Conservation (phyloP, 1,284 basidiomycete genomes). For the Ganoderma resinaceum region DNA sequence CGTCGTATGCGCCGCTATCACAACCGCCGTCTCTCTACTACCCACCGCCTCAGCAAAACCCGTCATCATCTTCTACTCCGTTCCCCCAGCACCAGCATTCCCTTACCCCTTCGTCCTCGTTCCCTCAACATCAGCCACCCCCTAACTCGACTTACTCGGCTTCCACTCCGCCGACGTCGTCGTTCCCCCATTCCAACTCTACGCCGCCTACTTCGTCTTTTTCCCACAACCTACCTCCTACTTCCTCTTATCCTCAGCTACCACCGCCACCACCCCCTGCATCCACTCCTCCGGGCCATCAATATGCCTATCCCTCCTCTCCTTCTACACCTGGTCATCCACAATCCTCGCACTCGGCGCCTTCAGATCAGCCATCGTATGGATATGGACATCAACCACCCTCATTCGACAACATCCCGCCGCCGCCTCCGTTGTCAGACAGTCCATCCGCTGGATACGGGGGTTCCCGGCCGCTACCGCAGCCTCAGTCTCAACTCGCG, state of each 20-base stretch:
- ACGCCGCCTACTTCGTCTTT: constrained; percentile 3
- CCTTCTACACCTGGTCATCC: constrained; percentile 15
- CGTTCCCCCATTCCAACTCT: not conserved
- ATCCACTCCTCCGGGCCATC: constrained; percentile 28
- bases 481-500: constrained; percentile 13
- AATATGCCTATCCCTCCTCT: constrained; percentile 14
- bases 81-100: constrained; percentile 7
- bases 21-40: constrained; percentile 29
- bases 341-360: constrained; percentile 24
- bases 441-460: constrained; percentile 43
- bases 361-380: constrained; percentile 30
- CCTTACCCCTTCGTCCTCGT: constrained; percentile 20
- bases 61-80: constrained; percentile 26
- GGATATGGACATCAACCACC: constrained; percentile 32
- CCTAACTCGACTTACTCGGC: constrained; percentile 17
- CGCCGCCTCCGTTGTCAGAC: constrained; percentile 41
- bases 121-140: constrained; percentile 23
- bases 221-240: constrained; percentile 35
- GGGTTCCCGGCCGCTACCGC: constrained; percentile 64
- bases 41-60: constrained; percentile 37
- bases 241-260: constrained; percentile 41
- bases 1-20: constrained; percentile 28
- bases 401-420: constrained; percentile 44
- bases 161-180: constrained; percentile 20
- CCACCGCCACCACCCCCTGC: constrained; percentile 11